Base-by-base conservation (phyloP, 2,329 filamentous ascomycete genomes). In the Aspergillus pseudoviridinutans region DNA sequence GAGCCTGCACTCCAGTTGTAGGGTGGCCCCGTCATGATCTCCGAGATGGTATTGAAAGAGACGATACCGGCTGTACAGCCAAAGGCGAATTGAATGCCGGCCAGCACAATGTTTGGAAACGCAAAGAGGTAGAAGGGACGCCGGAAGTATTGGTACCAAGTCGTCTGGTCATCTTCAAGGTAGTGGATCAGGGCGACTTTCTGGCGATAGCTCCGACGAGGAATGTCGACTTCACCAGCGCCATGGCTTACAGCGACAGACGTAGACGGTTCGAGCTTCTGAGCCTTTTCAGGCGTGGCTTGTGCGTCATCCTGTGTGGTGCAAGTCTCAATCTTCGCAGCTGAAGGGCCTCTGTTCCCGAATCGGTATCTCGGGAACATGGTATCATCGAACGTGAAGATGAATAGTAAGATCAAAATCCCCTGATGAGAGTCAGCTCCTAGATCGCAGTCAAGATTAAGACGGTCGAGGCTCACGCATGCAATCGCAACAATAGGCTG, bases 41-140 rank as follows among this genome's bases (percentile, higher is more conserved):
- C 68, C 0, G 68, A 70, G 44, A 70, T 70, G 20, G 71, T 76
- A 60, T 71, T 75, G 66, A 76, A 76, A 17, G 71, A 72, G 8
- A 77, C 71, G 41, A 76, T 74, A 3, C 73, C 72, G 0, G 73
- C 74, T 1, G 74, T 77, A 54, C 73, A 72, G 10, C 75, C 74
- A 50, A 78, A 74, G 0, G 74, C 74, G 50, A 76, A 76, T 58
- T 75, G 76, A 3, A 75, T 68, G 8, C 74, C 73, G 4, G 72
- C 67, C 6, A 76, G 65, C 29, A 76, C 69, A 10, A 76, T 72
- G 28, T 75, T 74, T 3, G 74, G 74, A 44, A 76, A 76, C 0
- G 66, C 66, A 54, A 76, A 75, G 1, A 76, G 71, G 47, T 71
- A 69, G 53, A 76, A 76, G 4, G 74, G 75, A 4, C 74, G 69